Evolutionary conservation across 2,329 filamentous ascomycete genomes (phyloP).

Genomic region (Aspergillus sp.): DNA sequence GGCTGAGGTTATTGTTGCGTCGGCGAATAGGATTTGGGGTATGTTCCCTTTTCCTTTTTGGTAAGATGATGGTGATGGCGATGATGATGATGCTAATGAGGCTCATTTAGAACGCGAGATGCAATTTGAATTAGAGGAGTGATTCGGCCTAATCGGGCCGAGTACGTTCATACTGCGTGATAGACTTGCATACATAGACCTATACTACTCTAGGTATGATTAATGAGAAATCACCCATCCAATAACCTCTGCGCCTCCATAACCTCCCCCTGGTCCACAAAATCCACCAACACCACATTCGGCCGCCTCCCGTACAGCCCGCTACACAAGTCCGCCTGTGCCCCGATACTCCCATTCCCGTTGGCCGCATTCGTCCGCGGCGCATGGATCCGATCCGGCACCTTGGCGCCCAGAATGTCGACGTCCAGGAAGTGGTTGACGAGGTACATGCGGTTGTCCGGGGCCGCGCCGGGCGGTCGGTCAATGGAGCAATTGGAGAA

Average conservation of each 20-base stretch:
- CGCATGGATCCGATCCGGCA: conserved; percentile 36
- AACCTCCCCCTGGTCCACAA: conserved; percentile 39
- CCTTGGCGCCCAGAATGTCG: conserved; percentile 32
- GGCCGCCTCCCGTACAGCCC: conserved; percentile 32
- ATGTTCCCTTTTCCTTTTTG: conserved; percentile 7
- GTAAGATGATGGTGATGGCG: conserved; percentile 3
- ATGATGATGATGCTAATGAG: too few relatives aligned
- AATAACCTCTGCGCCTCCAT: conserved; percentile 33
- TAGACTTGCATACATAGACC: too few relatives aligned
- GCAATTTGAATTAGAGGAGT: conserved; percentile 30
- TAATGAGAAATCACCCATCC: conserved; percentile 21
- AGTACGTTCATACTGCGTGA: too few relatives aligned
- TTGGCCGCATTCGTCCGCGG: conserved; percentile 36
- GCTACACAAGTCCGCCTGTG: conserved; percentile 33
- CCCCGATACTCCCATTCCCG: conserved; percentile 37
- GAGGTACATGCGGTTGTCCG: conserved; percentile 38
- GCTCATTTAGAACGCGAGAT: conserved; percentile 25
- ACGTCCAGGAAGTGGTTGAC: conserved; percentile 44
- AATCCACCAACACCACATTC: conserved; percentile 40
- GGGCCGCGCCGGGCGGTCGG: conserved; percentile 31
- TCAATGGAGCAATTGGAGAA: conserved; percentile 39
- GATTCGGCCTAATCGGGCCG: background rate
- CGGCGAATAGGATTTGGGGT: conserved; percentile 62
- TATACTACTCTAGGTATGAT: too few relatives aligned
- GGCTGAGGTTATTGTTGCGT: conserved; percentile 59